Conservation (phyloP, 306 rosid species). For the Malus sieversii region DNA sequence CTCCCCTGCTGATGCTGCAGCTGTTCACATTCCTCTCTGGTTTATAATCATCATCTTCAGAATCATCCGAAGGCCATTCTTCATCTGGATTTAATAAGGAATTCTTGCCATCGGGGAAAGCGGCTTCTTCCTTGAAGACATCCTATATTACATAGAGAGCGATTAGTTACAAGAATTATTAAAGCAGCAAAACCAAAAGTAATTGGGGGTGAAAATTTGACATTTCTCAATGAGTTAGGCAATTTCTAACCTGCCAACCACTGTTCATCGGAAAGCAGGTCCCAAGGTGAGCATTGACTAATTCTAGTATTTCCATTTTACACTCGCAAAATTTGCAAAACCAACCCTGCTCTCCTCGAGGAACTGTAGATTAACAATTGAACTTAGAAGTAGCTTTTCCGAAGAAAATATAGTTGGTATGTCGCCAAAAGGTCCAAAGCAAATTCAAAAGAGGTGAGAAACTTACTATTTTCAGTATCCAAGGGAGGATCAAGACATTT, state of each 20-base stretch:
- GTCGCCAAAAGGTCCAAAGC: not conserved
- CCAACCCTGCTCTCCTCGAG: conserved; percentile 82
- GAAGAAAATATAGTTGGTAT: conserved; percentile 6
- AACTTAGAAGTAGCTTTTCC: conserved; percentile 9
- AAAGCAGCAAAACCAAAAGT: not conserved
- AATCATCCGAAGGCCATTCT: conserved; percentile 93
- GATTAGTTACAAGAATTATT: conserved; percentile 1
- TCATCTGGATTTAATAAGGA: conserved; percentile 50
- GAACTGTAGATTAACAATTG: conserved; percentile 38
- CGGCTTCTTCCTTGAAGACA: conserved; percentile 83
- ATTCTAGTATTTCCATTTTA: conserved; percentile 72
- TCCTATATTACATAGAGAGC: conserved; percentile 42
- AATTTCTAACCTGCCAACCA: conserved; percentile 68
- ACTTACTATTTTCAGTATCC: conserved; percentile 63
- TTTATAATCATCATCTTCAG: conserved; percentile 82
- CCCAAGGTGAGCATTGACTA: conserved; percentile 82
- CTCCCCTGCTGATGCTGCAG: conserved; percentile 35
- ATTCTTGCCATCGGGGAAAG: conserved; percentile 50
- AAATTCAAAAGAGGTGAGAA: conserved; percentile 17
- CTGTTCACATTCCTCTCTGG: conserved; percentile 59
- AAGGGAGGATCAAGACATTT: conserved; percentile 79
- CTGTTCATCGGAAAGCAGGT: conserved; percentile 58
- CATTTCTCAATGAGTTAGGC: not conserved
- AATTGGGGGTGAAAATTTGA: not conserved
- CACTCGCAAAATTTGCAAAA: conserved; percentile 78